Conservation (phyloP, 352 stramenopile genomes). For the Globisporangium ultimum region DNA sequence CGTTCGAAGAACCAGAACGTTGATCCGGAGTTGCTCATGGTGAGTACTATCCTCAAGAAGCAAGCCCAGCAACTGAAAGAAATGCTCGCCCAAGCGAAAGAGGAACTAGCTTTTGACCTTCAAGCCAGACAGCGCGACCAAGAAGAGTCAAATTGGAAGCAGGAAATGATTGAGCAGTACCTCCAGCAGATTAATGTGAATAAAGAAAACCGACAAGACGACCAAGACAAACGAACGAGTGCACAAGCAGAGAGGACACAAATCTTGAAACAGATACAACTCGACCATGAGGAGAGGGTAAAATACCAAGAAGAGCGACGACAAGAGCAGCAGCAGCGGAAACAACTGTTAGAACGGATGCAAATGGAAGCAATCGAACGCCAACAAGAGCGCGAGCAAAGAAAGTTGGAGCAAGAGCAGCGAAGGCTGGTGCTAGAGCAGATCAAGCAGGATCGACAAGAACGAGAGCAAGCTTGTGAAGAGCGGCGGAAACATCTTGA, state of each 20-base stretch:
- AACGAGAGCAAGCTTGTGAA: background rate
- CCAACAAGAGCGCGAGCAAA: too few species aligned
- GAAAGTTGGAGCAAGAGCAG: background rate
- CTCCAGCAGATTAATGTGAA: conserved; percentile 4
- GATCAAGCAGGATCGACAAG: conserved; percentile 4
- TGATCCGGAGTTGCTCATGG: conserved; percentile 9
- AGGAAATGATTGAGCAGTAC: background rate
- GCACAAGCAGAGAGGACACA: background rate
- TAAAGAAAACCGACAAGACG: background rate
- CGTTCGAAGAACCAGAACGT: conserved; percentile 4
- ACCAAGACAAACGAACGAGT: conserved; percentile 1
- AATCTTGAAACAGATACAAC: background rate
- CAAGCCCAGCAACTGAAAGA: conserved; percentile 11
- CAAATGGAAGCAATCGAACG: too few species aligned
- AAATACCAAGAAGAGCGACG: conserved; percentile 4
- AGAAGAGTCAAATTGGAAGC: background rate
- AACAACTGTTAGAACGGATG: too few species aligned
- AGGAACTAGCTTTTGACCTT: background rate
- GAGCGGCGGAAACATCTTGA: background rate
- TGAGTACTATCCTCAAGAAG: conserved; percentile 10
- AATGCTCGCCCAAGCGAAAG: conserved; percentile 6
- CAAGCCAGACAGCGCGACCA: background rate
- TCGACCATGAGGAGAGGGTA: background rate
- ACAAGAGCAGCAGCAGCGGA: background rate
- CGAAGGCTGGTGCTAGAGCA: conserved; percentile 1